phyloP scores from a whole-genome alignment of 2,329 filamentous ascomycete genomes.

The Exophiala calicioides region DNA sequence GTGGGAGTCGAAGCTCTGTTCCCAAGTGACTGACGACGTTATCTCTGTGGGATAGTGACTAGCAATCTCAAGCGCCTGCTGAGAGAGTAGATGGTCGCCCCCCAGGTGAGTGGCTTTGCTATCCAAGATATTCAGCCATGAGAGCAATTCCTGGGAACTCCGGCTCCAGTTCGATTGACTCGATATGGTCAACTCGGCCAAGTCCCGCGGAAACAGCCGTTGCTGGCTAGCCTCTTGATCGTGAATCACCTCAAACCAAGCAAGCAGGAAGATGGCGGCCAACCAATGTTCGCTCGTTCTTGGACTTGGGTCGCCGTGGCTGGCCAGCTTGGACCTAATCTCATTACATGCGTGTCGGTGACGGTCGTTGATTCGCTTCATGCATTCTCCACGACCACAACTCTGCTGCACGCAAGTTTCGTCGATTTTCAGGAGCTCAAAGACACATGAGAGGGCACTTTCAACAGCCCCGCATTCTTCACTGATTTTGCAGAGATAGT shows the following conservation, averaged over 20 bases:
- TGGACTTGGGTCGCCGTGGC: not conserved
- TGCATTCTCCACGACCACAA: not conserved
- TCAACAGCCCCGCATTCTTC: conserved; percentile 5
- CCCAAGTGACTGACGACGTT: not conserved
- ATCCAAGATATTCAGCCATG: conserved; percentile 8
- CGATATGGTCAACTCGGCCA: conserved; percentile 1
- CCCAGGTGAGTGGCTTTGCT: conserved; percentile 10
- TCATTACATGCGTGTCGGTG: not conserved
- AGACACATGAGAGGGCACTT: not conserved
- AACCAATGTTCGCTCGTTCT: not conserved
- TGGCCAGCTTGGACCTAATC: not conserved
- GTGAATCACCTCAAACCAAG: conserved; percentile 11
- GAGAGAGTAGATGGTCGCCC: conserved; percentile 5
- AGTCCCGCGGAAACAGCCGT: conserved; percentile 6
- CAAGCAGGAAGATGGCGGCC: conserved; percentile 4
- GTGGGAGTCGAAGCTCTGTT: no score
- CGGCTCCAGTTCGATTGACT: not conserved
- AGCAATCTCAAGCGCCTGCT: not conserved
- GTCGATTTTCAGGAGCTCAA: conserved; percentile 1
- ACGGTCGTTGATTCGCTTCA: not conserved
- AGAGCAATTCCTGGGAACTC: not conserved
- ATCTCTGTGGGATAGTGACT: conserved; percentile 4
- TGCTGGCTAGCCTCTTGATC: not conserved
- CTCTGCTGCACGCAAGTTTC: not conserved
- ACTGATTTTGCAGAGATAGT: not conserved